phyloP scores from a whole-genome alignment of 2,329 filamentous ascomycete species.

The Ophiocordyceps unilateralis region DNA sequence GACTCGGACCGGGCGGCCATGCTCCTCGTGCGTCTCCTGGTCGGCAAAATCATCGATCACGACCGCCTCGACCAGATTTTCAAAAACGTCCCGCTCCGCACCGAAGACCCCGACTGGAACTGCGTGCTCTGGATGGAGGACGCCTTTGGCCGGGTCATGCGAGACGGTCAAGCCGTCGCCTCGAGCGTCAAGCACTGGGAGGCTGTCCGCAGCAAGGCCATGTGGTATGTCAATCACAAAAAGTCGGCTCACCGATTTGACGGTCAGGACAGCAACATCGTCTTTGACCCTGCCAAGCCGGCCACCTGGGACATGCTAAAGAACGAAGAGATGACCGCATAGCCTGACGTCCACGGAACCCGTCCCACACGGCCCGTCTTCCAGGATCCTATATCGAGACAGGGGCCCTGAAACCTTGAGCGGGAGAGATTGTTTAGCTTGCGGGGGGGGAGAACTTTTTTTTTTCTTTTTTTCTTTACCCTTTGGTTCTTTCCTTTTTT shows the following conservation, averaged over 20 bases:
- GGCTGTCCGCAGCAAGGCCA: slow-evolving; percentile 15
- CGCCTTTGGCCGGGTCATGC: slow-evolving; percentile 13
- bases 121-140: slow-evolving; percentile 25
- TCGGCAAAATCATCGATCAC: slow-evolving; percentile 15
- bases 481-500: not conserved
- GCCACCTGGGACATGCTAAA: slow-evolving; percentile 20
- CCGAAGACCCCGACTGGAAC: slow-evolving; percentile 18
- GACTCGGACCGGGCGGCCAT: slow-evolving; percentile 2
- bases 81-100: slow-evolving; percentile 12
- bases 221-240: slow-evolving; percentile 22
- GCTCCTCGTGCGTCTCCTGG: slow-evolving; percentile 9
- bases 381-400: not conserved
- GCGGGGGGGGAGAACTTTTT: not conserved
- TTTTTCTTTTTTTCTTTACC: not conserved
- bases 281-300: slow-evolving; percentile 12
- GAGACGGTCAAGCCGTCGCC: slow-evolving; percentile 13
- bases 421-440: not conserved
- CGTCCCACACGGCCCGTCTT: not conserved
- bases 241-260: slow-evolving; percentile 22
- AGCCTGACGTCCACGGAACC: not conserved
- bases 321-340: slow-evolving; percentile 6
- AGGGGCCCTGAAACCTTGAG: not conserved
- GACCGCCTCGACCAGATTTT: slow-evolving; percentile 12
- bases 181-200: slow-evolving; percentile 17
- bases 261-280: slow-evolving; percentile 7